phyloP scores from a whole-genome alignment of 345 rosid genomes.

The Clarkia xantiana region DNA sequence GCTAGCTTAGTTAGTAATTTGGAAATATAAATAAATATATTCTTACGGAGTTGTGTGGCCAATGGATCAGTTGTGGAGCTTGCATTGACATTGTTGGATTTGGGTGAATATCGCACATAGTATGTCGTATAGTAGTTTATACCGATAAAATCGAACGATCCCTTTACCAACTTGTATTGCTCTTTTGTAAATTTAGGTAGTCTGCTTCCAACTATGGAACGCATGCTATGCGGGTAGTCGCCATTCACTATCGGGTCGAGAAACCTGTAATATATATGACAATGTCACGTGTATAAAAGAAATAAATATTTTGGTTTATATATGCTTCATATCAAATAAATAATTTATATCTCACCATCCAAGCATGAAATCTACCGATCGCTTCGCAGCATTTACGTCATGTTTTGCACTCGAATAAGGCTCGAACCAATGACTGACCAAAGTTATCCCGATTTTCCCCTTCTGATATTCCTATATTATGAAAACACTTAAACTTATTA shows the following conservation, averaged over 20 bases:
- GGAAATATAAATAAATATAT: not conserved
- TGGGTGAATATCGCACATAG: slow-evolving; percentile 12
- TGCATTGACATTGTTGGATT: not conserved
- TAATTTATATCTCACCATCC: slow-evolving; percentile 2
- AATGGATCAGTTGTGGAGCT: slow-evolving; percentile 19
- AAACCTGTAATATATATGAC: slow-evolving; percentile 13
- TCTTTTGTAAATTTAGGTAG: slow-evolving; percentile 18
- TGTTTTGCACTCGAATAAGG: slow-evolving; percentile 19
- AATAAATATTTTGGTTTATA: too few relatives aligned
- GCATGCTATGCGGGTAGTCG: slow-evolving; percentile 24
- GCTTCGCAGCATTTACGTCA: slow-evolving; percentile 17
- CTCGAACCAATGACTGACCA: slow-evolving; percentile 24
- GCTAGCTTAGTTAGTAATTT: too few relatives aligned
- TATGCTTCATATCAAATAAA: not conserved
- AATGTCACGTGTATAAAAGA: not conserved
- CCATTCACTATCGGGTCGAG: slow-evolving; percentile 30
- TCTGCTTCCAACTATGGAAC: slow-evolving; percentile 14
- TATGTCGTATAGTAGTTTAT: slow-evolving; percentile 26
- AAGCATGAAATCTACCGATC: slow-evolving; percentile 22
- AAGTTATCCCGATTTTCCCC: slow-evolving; percentile 33
- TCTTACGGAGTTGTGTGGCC: slow-evolving; percentile 11
- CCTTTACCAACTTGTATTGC: slow-evolving; percentile 14
- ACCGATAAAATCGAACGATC: slow-evolving; percentile 27
- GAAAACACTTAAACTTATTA: not conserved
- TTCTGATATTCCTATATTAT: slow-evolving; percentile 19